Evolutionary conservation across 257 asterid genomes (phyloP).

Genomic region (Solanum sitiens): DNA sequence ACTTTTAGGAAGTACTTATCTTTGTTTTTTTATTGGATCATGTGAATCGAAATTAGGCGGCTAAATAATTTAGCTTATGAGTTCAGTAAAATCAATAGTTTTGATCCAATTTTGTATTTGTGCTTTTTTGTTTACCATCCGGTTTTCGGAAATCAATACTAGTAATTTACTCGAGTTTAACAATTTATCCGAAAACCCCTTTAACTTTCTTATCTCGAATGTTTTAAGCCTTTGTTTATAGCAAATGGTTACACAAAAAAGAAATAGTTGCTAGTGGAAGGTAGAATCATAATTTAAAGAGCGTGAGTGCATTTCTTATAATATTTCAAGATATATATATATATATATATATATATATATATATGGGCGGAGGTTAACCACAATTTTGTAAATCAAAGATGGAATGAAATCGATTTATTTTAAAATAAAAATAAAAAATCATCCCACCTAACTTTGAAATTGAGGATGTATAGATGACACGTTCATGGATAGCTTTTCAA

Average conservation of each 20-base stretch:
- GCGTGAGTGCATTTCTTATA: no score
- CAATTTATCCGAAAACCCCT: neutral
- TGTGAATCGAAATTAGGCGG: neutral
- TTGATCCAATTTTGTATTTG: no score
- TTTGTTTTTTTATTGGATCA: neutral
- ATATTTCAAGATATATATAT: no score
- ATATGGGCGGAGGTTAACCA: no score
- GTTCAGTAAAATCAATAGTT: no score
- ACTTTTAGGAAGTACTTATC: neutral
- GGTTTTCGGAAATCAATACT: no score
- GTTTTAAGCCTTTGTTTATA: neutral
- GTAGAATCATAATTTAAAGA: neutral
- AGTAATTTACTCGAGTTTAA: neutral
- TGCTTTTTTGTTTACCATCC: neutral
- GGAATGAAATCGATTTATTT: no score
- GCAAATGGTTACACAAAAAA: neutral
- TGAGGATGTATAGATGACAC: neutral
- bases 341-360: no score
- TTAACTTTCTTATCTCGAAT: neutral
- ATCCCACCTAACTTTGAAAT: neutral
- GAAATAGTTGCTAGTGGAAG: neutral
- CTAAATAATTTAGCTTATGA: neutral
- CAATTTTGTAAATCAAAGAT: no score
- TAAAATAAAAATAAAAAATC: no score
- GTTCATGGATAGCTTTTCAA: neutral